A percentile compares a stretch with the other conserved stretches of the same genome.
Evolutionary conservation across 1,139 yeast species (phyloP).

Genomic region (Geotrichum aggregatum): DNA sequence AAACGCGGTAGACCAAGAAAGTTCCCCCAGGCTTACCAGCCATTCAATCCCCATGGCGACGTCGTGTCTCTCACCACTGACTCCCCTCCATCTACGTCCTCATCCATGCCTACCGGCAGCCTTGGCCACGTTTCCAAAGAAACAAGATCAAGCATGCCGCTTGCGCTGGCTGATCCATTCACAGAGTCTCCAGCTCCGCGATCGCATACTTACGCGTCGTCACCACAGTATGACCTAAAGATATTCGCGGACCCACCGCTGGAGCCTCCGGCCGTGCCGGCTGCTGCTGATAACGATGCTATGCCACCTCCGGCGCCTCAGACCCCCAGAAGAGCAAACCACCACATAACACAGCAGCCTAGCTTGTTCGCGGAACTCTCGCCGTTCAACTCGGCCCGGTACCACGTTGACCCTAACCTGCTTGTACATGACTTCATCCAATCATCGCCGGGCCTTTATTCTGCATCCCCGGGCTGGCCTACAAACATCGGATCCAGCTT

Average conservation of each 20-base stretch:
- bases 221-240: neutral
- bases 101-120: too few relatives aligned
- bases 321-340: neutral
- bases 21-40: neutral
- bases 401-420: constrained; percentile 1
- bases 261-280: neutral
- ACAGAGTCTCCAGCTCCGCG: neutral
- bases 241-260: neutral
- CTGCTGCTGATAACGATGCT: neutral
- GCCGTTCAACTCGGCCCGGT: neutral
- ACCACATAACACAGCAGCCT: neutral
- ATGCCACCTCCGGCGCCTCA: neutral
- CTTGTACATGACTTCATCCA: neutral
- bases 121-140: too few relatives aligned
- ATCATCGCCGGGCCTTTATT: neutral
- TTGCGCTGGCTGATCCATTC: constrained; percentile 7
- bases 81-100: neutral
- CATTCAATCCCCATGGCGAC: constrained; percentile 3
- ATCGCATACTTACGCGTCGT: too few relatives aligned
- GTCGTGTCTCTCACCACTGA: neutral
- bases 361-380: constrained; percentile 2
- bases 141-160: neutral
- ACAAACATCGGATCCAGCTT: too few relatives aligned
- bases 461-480: neutral
- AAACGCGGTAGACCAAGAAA: constrained; percentile 4